These are phyloP conservation scores for Colletotrichum gigasporum DNA, from an alignment of 2,329 filamentous ascomycete genomes.

Conservation along the genomic window DNA sequence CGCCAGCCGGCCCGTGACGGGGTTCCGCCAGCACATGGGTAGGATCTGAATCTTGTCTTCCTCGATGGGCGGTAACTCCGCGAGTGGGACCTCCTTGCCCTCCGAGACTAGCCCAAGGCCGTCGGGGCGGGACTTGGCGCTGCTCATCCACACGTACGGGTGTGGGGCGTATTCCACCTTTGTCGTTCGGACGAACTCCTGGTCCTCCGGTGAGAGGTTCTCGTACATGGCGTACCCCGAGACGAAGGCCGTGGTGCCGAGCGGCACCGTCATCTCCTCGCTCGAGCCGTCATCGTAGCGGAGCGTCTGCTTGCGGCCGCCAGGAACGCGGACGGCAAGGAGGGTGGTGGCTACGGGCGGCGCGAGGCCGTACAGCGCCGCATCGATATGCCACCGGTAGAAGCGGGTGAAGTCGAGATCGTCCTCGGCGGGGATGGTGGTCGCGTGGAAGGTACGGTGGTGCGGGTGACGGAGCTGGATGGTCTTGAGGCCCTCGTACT, in stretches of 20 bases:
- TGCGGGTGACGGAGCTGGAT: slow-evolving; percentile 79
- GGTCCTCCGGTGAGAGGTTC: slow-evolving; percentile 69
- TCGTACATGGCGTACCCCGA: slow-evolving; percentile 78
- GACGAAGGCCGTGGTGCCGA: slow-evolving; percentile 81
- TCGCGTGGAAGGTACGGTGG: slow-evolving; percentile 79
- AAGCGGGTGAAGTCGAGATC: slow-evolving; percentile 64
- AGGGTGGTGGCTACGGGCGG: slow-evolving; percentile 78
- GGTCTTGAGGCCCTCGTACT: slow-evolving; percentile 76
- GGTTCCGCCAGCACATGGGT: slow-evolving; percentile 83
- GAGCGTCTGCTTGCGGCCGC: slow-evolving; percentile 71
- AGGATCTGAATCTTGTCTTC: slow-evolving; percentile 74
- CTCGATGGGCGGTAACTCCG: slow-evolving; percentile 72
- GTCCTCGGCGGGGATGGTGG: slow-evolving; percentile 64
- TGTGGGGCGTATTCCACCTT: slow-evolving; percentile 81
- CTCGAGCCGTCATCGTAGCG: slow-evolving; percentile 78
- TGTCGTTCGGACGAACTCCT: slow-evolving; percentile 73
- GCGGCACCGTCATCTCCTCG: slow-evolving; percentile 73
- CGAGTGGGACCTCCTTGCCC: slow-evolving; percentile 66
- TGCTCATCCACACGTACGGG: slow-evolving; percentile 84
- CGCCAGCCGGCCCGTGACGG: slow-evolving; percentile 73
- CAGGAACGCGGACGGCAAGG: slow-evolving; percentile 77
- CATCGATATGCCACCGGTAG: slow-evolving; percentile 85
- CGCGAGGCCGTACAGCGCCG: slow-evolving; percentile 78
- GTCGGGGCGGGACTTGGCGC: slow-evolving; percentile 71
- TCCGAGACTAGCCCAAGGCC: slow-evolving; percentile 79